Evolutionary conservation across 345 rosid species (phyloP).

Genomic region (Durio zibethinus): DNA sequence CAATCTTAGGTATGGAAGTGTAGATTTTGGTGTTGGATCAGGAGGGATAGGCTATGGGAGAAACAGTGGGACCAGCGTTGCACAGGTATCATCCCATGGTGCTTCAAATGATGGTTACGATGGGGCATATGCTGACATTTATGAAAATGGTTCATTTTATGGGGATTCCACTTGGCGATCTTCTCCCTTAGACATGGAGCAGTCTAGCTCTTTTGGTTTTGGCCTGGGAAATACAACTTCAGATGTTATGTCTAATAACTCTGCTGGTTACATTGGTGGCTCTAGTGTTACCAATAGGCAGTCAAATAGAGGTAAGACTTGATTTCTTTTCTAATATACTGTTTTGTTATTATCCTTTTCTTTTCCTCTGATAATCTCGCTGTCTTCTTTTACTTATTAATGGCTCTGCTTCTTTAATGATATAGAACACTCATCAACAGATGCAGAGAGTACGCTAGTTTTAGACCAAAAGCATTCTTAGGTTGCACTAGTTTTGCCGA

Average conservation of each 20-base stretch:
- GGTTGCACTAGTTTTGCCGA: background rate
- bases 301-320: conserved; percentile 50
- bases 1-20: conserved; percentile 31
- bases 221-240: conserved; percentile 49
- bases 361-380: background rate
- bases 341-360: background rate
- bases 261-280: conserved; percentile 52
- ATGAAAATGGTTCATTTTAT: conserved; percentile 33
- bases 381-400: background rate
- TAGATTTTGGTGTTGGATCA: conserved; percentile 33
- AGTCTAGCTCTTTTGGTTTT: conserved; percentile 43
- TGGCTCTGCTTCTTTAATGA: background rate
- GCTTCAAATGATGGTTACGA: conserved; percentile 41
- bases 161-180: conserved; percentile 53
- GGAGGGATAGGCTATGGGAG: conserved; percentile 50
- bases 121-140: conserved; percentile 32
- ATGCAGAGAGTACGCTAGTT: background rate
- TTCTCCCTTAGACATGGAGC: conserved; percentile 37
- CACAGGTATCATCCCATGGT: conserved; percentile 28
- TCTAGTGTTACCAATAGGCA: conserved; percentile 57
- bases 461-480: background rate
- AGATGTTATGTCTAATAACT: conserved; percentile 40
- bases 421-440: background rate
- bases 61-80: conserved; percentile 25
- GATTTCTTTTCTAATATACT: background rate